Conservation (phyloP, 2,329 filamentous ascomycete species). For the Verticillium isaacii region DNA sequence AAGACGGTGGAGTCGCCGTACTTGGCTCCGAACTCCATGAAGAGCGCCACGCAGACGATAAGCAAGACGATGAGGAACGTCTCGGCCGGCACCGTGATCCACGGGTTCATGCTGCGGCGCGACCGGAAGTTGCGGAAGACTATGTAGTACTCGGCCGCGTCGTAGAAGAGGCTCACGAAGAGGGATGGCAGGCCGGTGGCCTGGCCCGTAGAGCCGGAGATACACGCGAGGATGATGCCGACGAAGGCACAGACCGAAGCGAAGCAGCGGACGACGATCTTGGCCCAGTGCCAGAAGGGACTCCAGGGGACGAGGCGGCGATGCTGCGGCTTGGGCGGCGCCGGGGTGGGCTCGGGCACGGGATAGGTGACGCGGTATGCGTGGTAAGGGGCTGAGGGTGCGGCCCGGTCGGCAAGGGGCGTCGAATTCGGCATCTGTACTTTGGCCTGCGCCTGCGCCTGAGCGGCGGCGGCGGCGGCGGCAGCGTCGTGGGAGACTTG, state of each 20-base stretch:
- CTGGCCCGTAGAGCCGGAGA: neutral
- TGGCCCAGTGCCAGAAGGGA: neutral
- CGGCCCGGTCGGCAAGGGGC: too few relatives aligned
- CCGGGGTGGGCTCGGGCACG: neutral
- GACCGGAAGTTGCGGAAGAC: neutral
- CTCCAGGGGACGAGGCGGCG: neutral
- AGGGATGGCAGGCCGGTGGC: neutral
- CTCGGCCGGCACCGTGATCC: neutral
- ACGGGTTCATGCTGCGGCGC: neutral
- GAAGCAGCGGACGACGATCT: neutral
- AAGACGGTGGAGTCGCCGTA: too few relatives aligned
- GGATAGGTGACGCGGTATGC: neutral
- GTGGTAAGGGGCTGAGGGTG: neutral
- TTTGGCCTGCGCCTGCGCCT: neutral
- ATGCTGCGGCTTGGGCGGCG: neutral
- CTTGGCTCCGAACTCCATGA: neutral
- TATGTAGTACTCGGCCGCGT: neutral
- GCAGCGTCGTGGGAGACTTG: neutral
- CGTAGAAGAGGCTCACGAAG: neutral
- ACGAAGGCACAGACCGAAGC: neutral
- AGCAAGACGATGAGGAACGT: neutral
- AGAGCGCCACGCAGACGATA: neutral
- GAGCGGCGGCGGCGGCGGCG: neutral
- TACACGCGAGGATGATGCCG: neutral
- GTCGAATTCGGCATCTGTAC: neutral